Evolutionary conservation across 306 rosid species (phyloP).

Genomic region (Quercus robur): DNA sequence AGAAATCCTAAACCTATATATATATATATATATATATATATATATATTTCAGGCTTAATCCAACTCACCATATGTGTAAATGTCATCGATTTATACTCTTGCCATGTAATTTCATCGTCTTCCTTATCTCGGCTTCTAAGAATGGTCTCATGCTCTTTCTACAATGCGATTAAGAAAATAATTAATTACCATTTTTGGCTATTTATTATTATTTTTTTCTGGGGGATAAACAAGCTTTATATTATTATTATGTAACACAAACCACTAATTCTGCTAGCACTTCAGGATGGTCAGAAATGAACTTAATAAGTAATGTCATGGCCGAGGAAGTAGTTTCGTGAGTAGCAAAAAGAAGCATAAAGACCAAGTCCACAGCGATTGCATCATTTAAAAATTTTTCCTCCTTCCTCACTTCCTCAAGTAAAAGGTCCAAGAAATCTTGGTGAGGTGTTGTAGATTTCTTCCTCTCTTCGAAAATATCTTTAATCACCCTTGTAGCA

Average conservation of each 20-base stretch:
- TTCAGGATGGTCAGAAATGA: no score
- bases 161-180: neutral
- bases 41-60: no score
- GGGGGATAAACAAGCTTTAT: no score
- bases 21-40: no score
- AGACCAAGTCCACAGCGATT: neutral
- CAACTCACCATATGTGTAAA: constrained; percentile 13
- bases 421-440: no score
- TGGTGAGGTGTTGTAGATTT: no score
- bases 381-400: neutral
- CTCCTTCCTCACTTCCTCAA: constrained; percentile 5
- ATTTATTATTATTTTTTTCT: no score
- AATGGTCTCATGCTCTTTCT: constrained; percentile 18
- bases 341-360: constrained; percentile 8
- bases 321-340: neutral
- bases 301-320: no score
- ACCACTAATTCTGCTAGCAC: neutral
- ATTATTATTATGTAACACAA: no score
- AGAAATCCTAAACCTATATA: no score
- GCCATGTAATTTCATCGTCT: constrained; percentile 3
- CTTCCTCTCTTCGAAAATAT: no score
- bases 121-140: neutral
- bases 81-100: constrained; percentile 17
- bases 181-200: neutral
- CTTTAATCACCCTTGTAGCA: no score